These are phyloP conservation scores for Citrus inodora DNA, from an alignment of 345 rosid species.

Conservation along the genomic window DNA sequence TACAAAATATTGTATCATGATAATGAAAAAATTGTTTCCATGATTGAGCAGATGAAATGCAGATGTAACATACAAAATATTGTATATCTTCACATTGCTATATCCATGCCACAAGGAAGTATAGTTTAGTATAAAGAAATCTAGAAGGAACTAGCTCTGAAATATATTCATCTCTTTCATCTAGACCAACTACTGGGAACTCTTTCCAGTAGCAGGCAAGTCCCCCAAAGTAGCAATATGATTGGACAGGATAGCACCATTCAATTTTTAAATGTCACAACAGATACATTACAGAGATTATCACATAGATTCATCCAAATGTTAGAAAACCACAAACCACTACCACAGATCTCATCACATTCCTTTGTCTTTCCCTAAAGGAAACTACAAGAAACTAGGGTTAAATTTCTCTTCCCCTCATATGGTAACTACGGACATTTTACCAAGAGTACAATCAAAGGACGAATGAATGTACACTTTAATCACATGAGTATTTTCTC, in stretches of 20 bases:
- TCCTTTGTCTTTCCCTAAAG: neutral
- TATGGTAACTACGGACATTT: neutral
- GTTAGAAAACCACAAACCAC: neutral
- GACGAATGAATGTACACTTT: neutral
- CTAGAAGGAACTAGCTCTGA: neutral
- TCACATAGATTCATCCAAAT: neutral
- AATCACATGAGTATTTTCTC: neutral
- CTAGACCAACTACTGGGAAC: conserved; percentile 3
- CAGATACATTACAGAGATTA: neutral
- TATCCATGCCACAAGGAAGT: neutral
- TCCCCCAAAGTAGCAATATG: neutral
- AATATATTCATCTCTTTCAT: conserved; percentile 6
- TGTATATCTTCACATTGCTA: neutral
- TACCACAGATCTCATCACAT: neutral
- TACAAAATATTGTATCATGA: neutral
- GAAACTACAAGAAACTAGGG: neutral
- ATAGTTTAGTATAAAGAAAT: neutral
- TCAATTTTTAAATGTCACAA: conserved; percentile 4
- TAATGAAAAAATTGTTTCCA: neutral
- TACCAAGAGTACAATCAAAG: neutral
- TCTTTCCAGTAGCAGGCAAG: neutral
- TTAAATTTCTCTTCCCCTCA: neutral
- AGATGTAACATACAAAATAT: neutral
- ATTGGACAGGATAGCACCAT: neutral
- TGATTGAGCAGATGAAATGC: conserved; percentile 2